Conservation (phyloP, 1,284 basidiomycete species). For the Agroathelia rolfsii region DNA sequence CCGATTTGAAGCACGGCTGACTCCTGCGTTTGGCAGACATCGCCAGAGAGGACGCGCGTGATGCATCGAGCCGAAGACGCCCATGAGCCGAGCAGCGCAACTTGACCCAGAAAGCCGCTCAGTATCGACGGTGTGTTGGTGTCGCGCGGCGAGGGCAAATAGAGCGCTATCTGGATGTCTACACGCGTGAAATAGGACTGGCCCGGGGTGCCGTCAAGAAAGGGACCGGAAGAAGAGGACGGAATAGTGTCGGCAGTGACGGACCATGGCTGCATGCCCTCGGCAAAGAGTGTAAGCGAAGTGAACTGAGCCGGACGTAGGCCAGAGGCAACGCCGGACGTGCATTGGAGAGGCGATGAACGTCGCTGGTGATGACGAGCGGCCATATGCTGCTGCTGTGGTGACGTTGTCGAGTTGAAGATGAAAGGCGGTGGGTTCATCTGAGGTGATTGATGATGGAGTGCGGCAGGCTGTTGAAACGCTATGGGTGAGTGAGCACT, state of each 20-base stretch:
- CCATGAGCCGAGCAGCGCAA: slow-evolving; percentile 46
- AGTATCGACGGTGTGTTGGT: slow-evolving; percentile 35
- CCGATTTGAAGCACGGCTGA: slow-evolving; percentile 35
- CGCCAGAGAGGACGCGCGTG: slow-evolving; percentile 46
- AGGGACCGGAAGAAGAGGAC: slow-evolving; percentile 23
- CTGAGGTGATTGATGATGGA: no score
- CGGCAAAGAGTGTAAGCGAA: slow-evolving; percentile 42
- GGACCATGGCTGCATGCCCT: slow-evolving; percentile 53
- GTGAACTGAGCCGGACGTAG: slow-evolving; percentile 11
- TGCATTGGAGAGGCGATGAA: neutral
- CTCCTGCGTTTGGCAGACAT: slow-evolving; percentile 40
- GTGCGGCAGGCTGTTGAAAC: no score
- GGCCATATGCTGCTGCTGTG: no score
- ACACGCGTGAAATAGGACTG: slow-evolving; percentile 23
- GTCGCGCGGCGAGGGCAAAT: slow-evolving; percentile 40
- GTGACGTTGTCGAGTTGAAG: no score
- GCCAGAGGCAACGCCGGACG: slow-evolving; percentile 7
- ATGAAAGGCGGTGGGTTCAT: no score
- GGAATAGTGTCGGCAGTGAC: slow-evolving; percentile 26
- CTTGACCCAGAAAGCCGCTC: slow-evolving; percentile 52
- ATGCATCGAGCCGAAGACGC: slow-evolving; percentile 42
- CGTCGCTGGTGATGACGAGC: no score
- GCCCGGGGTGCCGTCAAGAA: slow-evolving; percentile 25
- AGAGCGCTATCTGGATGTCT: slow-evolving; percentile 37
- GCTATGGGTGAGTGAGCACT: no score